A percentile compares a stretch with the other conserved stretches of the same genome.
phyloP scores from a whole-genome alignment of 805 yeast species.

The Candida awuae region DNA sequence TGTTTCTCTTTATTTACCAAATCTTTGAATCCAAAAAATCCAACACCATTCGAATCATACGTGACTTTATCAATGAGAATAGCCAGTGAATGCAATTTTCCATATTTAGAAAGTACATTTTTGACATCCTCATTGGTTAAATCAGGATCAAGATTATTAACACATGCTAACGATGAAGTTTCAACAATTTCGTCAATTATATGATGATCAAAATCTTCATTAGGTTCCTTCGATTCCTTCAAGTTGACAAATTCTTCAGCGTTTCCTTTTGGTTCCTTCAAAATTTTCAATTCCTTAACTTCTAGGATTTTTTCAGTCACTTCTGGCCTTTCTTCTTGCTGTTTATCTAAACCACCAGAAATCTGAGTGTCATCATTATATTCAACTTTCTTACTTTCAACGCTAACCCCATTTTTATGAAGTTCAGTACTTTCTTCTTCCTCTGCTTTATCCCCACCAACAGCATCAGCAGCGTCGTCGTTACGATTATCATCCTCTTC shows the following conservation, averaged over 20 bases:
- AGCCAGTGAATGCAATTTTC: constrained; percentile 33
- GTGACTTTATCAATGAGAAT: constrained; percentile 41
- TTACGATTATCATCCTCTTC: background rate
- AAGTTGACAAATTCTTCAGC: background rate
- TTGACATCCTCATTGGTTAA: constrained; percentile 36
- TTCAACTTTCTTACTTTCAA: background rate
- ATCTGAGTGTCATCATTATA: too few species aligned
- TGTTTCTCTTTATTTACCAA: constrained; percentile 9
- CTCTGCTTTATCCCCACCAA: background rate
- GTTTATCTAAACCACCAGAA: too few species aligned
- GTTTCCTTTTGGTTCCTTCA: too few species aligned
- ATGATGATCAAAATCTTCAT: background rate
- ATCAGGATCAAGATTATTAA: constrained; percentile 38
- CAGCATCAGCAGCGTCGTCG: too few species aligned
- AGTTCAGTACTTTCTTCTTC: background rate
- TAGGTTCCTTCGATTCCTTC: background rate
- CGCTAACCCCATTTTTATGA: background rate
- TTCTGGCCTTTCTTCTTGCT: too few species aligned
- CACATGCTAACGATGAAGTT: constrained; percentile 14
- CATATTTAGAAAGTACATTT: constrained; percentile 35
- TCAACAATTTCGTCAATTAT: constrained; percentile 34
- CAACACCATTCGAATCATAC: constrained; percentile 48
- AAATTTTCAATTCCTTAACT: too few species aligned
- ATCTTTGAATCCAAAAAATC: constrained; percentile 40
- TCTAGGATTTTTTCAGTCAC: too few species aligned